Conservation (phyloP, 1,139 yeast species). For the Scheffersomyces titani region DNA sequence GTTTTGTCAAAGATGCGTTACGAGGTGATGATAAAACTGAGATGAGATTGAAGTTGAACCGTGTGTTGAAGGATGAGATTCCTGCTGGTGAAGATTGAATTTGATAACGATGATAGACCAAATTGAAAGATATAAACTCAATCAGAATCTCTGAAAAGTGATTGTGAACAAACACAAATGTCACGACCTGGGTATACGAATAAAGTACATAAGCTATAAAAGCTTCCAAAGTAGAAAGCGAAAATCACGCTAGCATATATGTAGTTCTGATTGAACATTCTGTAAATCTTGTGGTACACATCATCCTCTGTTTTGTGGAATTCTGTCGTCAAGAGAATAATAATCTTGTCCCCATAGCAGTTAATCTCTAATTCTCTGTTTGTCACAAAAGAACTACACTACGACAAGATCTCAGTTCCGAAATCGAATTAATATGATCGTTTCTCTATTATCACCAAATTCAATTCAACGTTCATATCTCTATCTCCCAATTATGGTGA, state of each 20-base stretch:
- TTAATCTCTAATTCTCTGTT: too few species aligned
- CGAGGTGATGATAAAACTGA: constrained; percentile 87
- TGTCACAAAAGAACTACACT: too few species aligned
- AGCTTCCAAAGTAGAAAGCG: neutral
- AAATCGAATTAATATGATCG: too few species aligned
- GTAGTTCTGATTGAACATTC: neutral
- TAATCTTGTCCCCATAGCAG: too few species aligned
- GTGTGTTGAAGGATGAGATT: constrained; percentile 84
- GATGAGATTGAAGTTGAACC: constrained; percentile 67
- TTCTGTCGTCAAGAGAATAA: too few species aligned
- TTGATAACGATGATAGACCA: neutral
- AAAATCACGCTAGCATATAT: neutral
- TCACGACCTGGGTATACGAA: neutral
- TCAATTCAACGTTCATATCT: neutral
- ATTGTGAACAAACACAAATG: neutral
- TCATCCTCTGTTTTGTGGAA: too few species aligned
- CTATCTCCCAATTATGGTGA: neutral
- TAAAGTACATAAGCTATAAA: neutral
- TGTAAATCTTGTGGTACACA: too few species aligned
- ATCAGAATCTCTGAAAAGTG: neutral
- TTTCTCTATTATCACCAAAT: neutral
- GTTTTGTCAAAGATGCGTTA: constrained; percentile 75
- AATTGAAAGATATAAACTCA: too few species aligned
- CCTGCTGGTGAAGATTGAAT: constrained; percentile 91
- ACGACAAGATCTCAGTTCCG: too few species aligned